Conservation (phyloP, 768 basidiomycete species). For the Pleurotus giganteus region DNA sequence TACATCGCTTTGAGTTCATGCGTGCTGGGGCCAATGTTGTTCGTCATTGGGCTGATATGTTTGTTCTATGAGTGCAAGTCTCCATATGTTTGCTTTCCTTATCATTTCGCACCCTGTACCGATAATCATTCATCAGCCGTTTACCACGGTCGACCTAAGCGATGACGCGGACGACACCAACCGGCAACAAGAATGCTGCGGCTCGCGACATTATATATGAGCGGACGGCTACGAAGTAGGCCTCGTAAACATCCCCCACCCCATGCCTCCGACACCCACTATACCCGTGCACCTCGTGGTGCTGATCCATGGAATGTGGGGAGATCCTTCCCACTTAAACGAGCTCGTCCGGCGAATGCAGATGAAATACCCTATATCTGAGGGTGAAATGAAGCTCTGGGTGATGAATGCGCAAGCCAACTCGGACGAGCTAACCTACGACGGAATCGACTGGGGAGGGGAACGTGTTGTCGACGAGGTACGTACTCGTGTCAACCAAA, state of each 20-base stretch:
- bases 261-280: neutral
- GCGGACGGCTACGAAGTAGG: neutral
- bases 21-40: constrained; percentile 62
- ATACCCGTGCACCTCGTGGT: constrained; percentile 43
- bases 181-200: constrained; percentile 4
- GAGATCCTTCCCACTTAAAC: constrained; percentile 59
- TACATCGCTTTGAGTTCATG: constrained; percentile 56
- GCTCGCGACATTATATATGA: neutral
- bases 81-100: neutral
- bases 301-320: constrained; percentile 79
- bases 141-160: constrained; percentile 1
- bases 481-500: constrained; percentile 10
- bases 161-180: constrained; percentile 5
- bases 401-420: constrained; percentile 1
- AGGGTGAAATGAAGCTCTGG: constrained; percentile 17
- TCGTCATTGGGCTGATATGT: constrained; percentile 68
- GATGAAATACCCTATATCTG: constrained; percentile 22
- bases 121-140: neutral
- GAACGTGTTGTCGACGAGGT: constrained; percentile 7
- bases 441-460: constrained; percentile 8
- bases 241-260: neutral
- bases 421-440: constrained; percentile 1
- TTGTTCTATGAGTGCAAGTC: constrained; percentile 30
- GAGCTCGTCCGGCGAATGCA: constrained; percentile 29
- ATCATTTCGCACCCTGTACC: neutral